Base-by-base conservation (phyloP, 169 alveolate species). In the Cyclospora cayetanensis region DNA sequence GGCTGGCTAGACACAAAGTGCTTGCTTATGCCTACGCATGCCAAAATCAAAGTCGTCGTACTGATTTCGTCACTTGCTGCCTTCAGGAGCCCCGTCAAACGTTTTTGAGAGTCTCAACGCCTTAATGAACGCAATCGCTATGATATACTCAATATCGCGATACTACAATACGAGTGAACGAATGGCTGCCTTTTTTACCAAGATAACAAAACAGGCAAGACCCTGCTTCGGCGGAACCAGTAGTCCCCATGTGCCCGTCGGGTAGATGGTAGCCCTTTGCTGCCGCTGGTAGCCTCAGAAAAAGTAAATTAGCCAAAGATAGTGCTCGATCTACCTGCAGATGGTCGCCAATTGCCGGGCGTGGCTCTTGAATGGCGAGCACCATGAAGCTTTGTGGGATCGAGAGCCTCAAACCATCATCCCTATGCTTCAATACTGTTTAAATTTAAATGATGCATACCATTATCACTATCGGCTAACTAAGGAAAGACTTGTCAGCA, bases 111-210 rank as follows among this genome's bases (percentile, higher is more conserved):
- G 98, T 31, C 96, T 98, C 3, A 99, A 98, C 90, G 98, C 99
- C 52, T 94, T 98, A 68, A 97, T 98, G 98, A 98, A 97, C 95
- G 97, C 99, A 2, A 96, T 98, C 29, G 97, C 98, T 93, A 97
- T 98, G 99, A 98, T 98, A 65, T 98, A 98, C 94, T 97, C 99
- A 53, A 98, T 98, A 90, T 99, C 99, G 31, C 97, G 99, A 79
- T 98, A 97, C 95, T 98, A 98, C 96, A 98, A 98, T 95, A 98
- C 99, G 60, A 97, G 98, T 65, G 98, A 97, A 85, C 96, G 98
- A 93, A 97, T 98, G 98, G 98, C 99, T 31, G 98, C 97, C 55
- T 95, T 98, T 82, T 98, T 98, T 96, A 97, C 97, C 65, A 98
- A 98, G 96, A 98, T 98, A 93, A 98, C 99, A 20, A 97, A 97